Evolutionary conservation across 176 grass and related monocot species (phyloP).

Genomic region (Carex myosuroides): DNA sequence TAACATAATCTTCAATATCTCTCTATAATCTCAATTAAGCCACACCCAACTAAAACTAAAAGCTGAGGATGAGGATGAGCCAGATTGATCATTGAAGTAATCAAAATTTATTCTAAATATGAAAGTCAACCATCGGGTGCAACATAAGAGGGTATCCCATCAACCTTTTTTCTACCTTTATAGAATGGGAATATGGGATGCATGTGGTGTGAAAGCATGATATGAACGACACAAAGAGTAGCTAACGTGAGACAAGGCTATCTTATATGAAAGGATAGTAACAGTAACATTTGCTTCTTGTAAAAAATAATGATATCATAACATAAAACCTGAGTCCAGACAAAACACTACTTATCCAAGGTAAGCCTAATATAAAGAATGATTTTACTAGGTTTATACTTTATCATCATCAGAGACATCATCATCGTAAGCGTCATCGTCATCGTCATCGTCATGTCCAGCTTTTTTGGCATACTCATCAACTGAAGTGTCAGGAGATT

Average conservation of each 20-base stretch:
- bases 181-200: not conserved
- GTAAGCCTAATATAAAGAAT: not conserved
- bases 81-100: not conserved
- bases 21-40: not conserved
- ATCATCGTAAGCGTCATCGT: conserved; percentile 20
- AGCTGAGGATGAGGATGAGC: not conserved
- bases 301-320: not conserved
- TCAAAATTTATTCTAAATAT: not conserved
- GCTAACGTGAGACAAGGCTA: too few relatives aligned
- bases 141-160: not conserved
- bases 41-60: not conserved
- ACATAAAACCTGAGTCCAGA: conserved; percentile 3
- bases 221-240: not conserved
- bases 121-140: not conserved
- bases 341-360: not conserved
- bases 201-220: not conserved
- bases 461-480: conserved; percentile 56
- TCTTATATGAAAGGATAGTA: not conserved
- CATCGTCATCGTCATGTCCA: conserved; percentile 36
- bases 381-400: not conserved
- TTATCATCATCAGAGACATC: conserved; percentile 43
- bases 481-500: conserved; percentile 48
- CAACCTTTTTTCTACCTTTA: not conserved
- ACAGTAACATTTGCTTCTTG: not conserved
- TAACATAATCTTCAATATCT: not conserved